phyloP scores from a whole-genome alignment of 2,329 filamentous ascomycete genomes.

The Trichoderma guizhouense region DNA sequence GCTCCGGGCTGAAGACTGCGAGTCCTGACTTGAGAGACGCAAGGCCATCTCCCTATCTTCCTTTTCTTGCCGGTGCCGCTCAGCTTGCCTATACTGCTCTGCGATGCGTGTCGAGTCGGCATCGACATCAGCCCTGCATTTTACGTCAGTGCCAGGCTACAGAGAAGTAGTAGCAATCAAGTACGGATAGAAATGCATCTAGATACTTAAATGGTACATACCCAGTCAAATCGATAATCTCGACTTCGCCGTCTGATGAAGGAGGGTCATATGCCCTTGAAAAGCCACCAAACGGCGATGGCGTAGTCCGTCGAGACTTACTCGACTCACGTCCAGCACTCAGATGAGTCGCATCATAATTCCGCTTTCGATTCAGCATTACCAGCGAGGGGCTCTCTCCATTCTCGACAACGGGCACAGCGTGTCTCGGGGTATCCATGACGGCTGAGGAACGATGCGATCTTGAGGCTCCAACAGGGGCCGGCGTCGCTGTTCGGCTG shows the following conservation, averaged over 20 bases:
- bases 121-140: constrained; percentile 35
- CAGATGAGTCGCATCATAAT: constrained; percentile 23
- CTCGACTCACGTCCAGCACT: constrained; percentile 17
- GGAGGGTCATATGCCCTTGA: background rate
- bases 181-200: background rate
- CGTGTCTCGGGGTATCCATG: constrained; percentile 25
- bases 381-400: constrained; percentile 22
- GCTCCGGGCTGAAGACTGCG: background rate
- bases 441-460: background rate
- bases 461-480: background rate
- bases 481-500: background rate
- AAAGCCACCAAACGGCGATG: constrained; percentile 13
- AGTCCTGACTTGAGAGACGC: constrained; percentile 23
- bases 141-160: constrained; percentile 21
- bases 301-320: constrained; percentile 37
- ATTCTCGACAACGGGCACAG: background rate
- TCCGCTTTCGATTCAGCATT: constrained; percentile 32
- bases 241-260: constrained; percentile 18
- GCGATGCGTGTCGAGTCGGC: constrained; percentile 28
- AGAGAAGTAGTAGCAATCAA: background rate
- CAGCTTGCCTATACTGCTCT: constrained; percentile 35
- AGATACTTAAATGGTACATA: constrained; percentile 22
- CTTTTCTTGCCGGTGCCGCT: constrained; percentile 30
- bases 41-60: constrained; percentile 32
- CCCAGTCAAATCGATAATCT: constrained; percentile 44